Evolutionary conservation across 1,284 basidiomycete species (phyloP), one percentile per base, ranked within the genome.

Genomic region (Mycena citricolor): DNA sequence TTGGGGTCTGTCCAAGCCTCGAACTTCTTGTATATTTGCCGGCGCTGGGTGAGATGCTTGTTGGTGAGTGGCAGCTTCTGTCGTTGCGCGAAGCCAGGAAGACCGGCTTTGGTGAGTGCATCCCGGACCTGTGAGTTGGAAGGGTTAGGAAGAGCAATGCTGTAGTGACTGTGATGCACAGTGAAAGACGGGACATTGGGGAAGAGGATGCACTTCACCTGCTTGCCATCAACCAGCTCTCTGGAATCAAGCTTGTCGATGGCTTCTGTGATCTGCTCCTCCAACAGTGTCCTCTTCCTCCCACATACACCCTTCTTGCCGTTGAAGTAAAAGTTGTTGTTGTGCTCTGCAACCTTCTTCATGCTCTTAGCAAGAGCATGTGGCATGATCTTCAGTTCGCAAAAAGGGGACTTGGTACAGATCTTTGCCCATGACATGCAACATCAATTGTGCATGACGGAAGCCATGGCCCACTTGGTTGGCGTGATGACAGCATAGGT

Each of bases 391-490:
- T n/a, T n/a, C n/a, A n/a, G n/a, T n/a, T n/a, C n/a, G n/a, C n/a
- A n/a, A n/a, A n/a, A n/a, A n/a, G n/a, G n/a, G n/a, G n/a, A n/a
- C n/a, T 32, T 10, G 21, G 29, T 32, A 22, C 30, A 29, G 31
- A 41, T 41, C 13, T 41, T 22, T 4, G n/a, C n/a, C 30, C 25
- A 41, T 8, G 39, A 41, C 39, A 19, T 24, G 5, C 28, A 8
- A 10, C 22, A 16, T 17, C 8, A 25, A 5, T 41, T 16, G 39
- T 24, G 29, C 11, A 32, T 14, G 13, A 33, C 31, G 5, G 31
- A 41, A 12, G 39, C 39, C 6, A 41, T 41, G 20, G 39, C 39
- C 17, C 25, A 17, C 23, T 25, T 32, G 13, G 39, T 41, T 20
- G 39, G 39, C 26, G 39, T 33, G 31, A 41, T n/a, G n/a, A n/a